Conservation (phyloP, 2,329 filamentous ascomycete genomes). For the Penicillium olsonii region DNA sequence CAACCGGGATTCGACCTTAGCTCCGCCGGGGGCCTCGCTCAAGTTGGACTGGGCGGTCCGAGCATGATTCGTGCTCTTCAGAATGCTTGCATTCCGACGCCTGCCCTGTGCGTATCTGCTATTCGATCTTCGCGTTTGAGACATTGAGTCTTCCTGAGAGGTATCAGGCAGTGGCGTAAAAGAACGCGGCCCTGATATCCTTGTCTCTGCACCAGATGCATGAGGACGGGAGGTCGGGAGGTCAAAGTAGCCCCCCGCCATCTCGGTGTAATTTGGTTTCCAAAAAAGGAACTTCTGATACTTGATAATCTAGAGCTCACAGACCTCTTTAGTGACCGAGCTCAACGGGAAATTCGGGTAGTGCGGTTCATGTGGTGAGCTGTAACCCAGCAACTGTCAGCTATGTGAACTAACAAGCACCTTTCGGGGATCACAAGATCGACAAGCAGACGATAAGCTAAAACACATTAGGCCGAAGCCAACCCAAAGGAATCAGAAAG, state of each 20-base stretch:
- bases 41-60: conserved; percentile 30
- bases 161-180: conserved; percentile 27
- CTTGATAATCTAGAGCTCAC: conserved; percentile 9
- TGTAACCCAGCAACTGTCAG: conserved; percentile 27
- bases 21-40: conserved; percentile 20
- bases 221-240: conserved; percentile 27
- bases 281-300: neutral
- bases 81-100: conserved; percentile 42
- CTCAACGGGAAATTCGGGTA: neutral
- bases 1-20: conserved; percentile 30
- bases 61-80: conserved; percentile 37
- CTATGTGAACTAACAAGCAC: conserved; percentile 18
- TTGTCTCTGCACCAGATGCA: conserved; percentile 11
- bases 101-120: conserved; percentile 31
- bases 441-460: neutral
- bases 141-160: conserved; percentile 18
- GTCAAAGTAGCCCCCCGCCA: conserved; percentile 39
- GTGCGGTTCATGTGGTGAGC: conserved; percentile 11
- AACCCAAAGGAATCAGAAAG: neutral
- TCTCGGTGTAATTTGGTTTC: conserved; percentile 19
- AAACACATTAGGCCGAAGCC: neutral
- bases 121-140: conserved; percentile 15
- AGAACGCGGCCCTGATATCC: conserved; percentile 28
- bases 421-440: neutral
- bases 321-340: conserved; percentile 4